A percentile compares a stretch with the other conserved stretches of the same genome.
These are phyloP conservation scores for Lunasporangiospora selenospora DNA, from an alignment of 192 early-diverging fungal species.

Conservation along the genomic window DNA sequence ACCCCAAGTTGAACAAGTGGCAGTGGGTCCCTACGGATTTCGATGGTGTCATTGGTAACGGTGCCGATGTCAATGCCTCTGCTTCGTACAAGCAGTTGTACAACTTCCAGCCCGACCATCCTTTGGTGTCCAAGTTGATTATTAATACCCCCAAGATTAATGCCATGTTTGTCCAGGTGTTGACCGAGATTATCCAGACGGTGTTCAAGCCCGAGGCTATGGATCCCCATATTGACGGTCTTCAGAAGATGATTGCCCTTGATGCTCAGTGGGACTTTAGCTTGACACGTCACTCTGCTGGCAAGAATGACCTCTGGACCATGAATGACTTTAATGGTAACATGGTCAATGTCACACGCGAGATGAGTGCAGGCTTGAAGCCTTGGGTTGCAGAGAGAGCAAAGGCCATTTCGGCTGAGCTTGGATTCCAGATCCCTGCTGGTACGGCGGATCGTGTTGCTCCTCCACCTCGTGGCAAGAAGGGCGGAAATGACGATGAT, in stretches of 20 bases:
- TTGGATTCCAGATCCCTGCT: constrained; percentile 30
- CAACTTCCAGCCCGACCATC: constrained; percentile 28
- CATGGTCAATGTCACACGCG: constrained; percentile 37
- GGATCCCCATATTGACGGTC: constrained; percentile 33
- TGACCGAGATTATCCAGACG: constrained; percentile 42
- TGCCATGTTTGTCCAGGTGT: constrained; percentile 23
- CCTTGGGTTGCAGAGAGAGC: constrained; percentile 21
- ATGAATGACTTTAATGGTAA: constrained; percentile 45
- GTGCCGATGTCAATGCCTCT: constrained; percentile 19
- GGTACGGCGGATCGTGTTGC: constrained; percentile 40
- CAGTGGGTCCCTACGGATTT: constrained; percentile 54
- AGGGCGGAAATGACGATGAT: constrained; percentile 18
- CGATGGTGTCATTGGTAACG: constrained; percentile 55
- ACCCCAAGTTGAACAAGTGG: constrained; percentile 47
- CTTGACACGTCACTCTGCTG: constrained; percentile 26
- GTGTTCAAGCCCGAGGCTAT: constrained; percentile 46
- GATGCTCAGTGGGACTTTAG: constrained; percentile 49
- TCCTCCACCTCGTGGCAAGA: constrained; percentile 31
- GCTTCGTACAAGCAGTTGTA: constrained; percentile 40
- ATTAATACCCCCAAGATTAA: constrained; percentile 40
- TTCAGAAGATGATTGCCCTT: constrained; percentile 47
- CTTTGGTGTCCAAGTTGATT: constrained; percentile 50
- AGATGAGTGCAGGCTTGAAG: constrained; percentile 37
- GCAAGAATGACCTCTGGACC: constrained; percentile 28
- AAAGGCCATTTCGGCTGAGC: constrained; percentile 9